A percentile compares a stretch with the other conserved stretches of the same genome.
Conservation (phyloP, 1,284 basidiomycete genomes). For the Afroboletus lepidellus region DNA sequence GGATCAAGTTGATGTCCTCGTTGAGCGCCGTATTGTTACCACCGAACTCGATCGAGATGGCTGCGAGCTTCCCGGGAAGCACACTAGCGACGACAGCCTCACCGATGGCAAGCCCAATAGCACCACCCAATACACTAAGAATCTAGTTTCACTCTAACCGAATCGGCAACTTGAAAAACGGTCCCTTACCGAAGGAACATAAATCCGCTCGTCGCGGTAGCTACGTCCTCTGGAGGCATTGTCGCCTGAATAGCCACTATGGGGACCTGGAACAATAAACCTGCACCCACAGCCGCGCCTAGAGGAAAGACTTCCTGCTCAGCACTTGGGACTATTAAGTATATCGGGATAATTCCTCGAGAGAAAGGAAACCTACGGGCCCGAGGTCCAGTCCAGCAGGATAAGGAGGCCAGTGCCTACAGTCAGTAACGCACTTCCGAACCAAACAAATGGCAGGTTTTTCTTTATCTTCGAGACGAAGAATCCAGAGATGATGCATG, state of each 20-base stretch:
- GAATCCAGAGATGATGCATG: conserved; percentile 57
- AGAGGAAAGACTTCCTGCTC: conserved; percentile 60
- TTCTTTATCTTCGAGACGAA: conserved; percentile 49
- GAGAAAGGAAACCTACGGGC: conserved; percentile 40
- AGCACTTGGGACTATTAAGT: conserved; percentile 40
- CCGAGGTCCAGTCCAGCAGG: conserved; percentile 42
- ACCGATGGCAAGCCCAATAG: conserved; percentile 69
- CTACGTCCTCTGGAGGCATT: conserved; percentile 81
- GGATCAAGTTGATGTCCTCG: conserved; percentile 52
- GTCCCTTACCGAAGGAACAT: conserved; percentile 52
- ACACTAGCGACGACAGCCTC: conserved; percentile 54
- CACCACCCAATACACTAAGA: conserved; percentile 63
- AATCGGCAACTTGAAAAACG: background rate
- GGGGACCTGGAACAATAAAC: conserved; percentile 66
- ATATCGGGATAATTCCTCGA: background rate
- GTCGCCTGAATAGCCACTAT: conserved; percentile 74
- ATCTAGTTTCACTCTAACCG: background rate
- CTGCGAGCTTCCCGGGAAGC: conserved; percentile 49
- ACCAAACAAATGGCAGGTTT: conserved; percentile 64
- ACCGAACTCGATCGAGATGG: conserved; percentile 46
- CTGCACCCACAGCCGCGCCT: conserved; percentile 58
- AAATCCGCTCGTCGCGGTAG: conserved; percentile 69
- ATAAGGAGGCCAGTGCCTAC: conserved; percentile 68
- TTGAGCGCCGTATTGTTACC: conserved; percentile 52
- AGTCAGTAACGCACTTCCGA: conserved; percentile 52